These are phyloP conservation scores for Triticum turgidum DNA, from an alignment of 176 grass and related monocot genomes.

Conservation along the genomic window DNA sequence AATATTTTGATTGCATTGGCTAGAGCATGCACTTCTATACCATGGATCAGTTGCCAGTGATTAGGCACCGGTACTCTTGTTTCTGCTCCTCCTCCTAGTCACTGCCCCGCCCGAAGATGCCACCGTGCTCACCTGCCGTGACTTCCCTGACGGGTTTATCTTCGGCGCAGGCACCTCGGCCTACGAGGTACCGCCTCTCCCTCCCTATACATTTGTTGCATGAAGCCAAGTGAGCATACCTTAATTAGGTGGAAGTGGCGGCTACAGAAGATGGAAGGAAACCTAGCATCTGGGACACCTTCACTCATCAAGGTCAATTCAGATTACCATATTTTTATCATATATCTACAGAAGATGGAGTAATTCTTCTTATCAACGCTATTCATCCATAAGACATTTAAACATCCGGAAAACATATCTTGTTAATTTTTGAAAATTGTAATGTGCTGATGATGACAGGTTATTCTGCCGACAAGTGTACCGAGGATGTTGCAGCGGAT, in stretches of 20 bases:
- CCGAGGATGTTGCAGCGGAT: not conserved
- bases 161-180: not conserved
- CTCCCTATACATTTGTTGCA: not conserved
- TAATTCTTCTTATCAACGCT: no score
- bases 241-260: no score
- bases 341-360: no score
- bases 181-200: constrained; percentile 5
- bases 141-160: constrained; percentile 45
- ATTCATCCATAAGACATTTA: no score
- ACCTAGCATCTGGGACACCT: no score
- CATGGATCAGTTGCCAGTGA: no score
- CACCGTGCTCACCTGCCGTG: constrained; percentile 30
- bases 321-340: no score
- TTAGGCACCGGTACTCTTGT: not conserved
- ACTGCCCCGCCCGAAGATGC: not conserved
- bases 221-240: not conserved
- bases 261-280: no score
- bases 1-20: no score
- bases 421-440: not conserved
- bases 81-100: not conserved
- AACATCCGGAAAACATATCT: no score
- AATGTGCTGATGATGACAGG: not conserved
- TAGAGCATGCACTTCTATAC: no score
- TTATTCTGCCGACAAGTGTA: not conserved
- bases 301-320: no score